These are phyloP conservation scores for Thyridium curvatum DNA, from an alignment of 2,329 filamentous ascomycete species.

Conservation along the genomic window DNA sequence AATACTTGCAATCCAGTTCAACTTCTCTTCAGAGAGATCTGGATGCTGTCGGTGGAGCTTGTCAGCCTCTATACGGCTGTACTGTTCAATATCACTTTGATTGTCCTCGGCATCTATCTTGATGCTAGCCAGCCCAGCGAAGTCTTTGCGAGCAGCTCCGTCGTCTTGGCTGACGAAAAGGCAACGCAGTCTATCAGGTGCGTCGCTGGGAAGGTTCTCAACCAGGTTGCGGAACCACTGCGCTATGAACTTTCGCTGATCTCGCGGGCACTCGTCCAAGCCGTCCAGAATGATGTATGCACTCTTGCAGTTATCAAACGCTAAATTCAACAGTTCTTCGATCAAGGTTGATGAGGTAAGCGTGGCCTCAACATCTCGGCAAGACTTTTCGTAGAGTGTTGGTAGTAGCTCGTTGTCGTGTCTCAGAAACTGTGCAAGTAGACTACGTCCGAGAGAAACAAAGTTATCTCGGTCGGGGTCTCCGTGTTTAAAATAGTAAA, in stretches of 20 bases:
- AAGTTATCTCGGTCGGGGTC: slow-evolving; percentile 3
- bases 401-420: slow-evolving; percentile 10
- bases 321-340: slow-evolving; percentile 16
- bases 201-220: slow-evolving; percentile 6
- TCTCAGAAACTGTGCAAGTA: too few species aligned
- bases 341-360: slow-evolving; percentile 4
- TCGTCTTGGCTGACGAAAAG: slow-evolving; percentile 25
- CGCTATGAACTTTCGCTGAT: slow-evolving; percentile 18
- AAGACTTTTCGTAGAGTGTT: too few species aligned
- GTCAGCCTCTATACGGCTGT: slow-evolving; percentile 1
- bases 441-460: not conserved
- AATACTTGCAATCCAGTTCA: too few species aligned
- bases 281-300: slow-evolving; percentile 26
- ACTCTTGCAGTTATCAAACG: slow-evolving; percentile 13
- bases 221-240: slow-evolving; percentile 15
- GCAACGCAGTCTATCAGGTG: slow-evolving; percentile 13
- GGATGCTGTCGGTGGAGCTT: too few species aligned
- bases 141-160: slow-evolving; percentile 15
- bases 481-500: slow-evolving; percentile 2
- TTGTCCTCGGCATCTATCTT: slow-evolving; percentile 15
- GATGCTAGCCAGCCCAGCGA: slow-evolving; percentile 11
- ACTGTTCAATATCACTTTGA: slow-evolving; percentile 19
- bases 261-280: slow-evolving; percentile 23
- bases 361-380: too few species aligned
- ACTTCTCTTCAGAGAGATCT: too few species aligned